Percentiles rank a stretch among this genome's conserved stretches.
Conservation (phyloP, 805 yeast genomes). For the Teunomyces aglyptinius region DNA sequence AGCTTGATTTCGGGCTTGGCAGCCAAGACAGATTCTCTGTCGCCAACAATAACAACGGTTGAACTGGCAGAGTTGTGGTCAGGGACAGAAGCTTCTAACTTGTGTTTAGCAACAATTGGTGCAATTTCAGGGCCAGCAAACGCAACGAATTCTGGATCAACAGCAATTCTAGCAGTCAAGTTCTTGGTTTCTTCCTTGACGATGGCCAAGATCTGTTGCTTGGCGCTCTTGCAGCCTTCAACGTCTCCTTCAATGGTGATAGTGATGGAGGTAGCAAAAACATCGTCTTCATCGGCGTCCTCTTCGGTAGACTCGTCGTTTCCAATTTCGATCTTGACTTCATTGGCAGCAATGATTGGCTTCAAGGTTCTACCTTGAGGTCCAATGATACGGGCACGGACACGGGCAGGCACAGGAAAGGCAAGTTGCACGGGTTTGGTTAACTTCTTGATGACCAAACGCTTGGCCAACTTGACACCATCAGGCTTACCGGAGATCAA, state of each 20-base stretch:
- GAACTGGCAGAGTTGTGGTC: constrained; percentile 34
- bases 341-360: constrained; percentile 69
- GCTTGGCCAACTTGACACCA: constrained; percentile 66
- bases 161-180: constrained; percentile 48
- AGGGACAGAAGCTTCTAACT: constrained; percentile 36
- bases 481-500: constrained; percentile 73
- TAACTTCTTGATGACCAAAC: constrained; percentile 71
- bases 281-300: constrained; percentile 50
- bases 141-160: constrained; percentile 44
- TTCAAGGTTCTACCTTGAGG: constrained; percentile 79
- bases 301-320: constrained; percentile 28
- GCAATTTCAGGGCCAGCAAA: constrained; percentile 38
- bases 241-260: constrained; percentile 79
- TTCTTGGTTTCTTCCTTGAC: constrained; percentile 72
- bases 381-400: constrained; percentile 81
- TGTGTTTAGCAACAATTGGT: constrained; percentile 19
- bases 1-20: constrained; percentile 53
- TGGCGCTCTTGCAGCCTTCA: constrained; percentile 78
- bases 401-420: constrained; percentile 70
- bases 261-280: constrained; percentile 56
- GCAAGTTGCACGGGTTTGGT: constrained; percentile 66
- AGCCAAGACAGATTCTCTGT: constrained; percentile 59
- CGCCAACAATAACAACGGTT: constrained; percentile 60
- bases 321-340: constrained; percentile 70
- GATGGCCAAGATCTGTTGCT: constrained; percentile 62